Base-by-base conservation (phyloP, 352 stramenopile species). In the Aphanomyces invadans region DNA sequence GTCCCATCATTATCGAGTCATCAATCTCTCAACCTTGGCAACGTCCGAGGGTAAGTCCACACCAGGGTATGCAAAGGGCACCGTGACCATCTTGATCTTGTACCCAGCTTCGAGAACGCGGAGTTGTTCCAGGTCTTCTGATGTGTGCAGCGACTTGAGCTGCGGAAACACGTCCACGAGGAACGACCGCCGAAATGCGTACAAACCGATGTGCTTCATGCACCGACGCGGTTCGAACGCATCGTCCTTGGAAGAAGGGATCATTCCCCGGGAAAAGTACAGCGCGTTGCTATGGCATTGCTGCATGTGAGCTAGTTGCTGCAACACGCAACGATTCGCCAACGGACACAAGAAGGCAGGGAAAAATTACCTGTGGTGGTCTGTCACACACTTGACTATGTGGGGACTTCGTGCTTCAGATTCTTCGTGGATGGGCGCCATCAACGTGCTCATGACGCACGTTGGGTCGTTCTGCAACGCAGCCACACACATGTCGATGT, bases 181-280 rank as follows among this genome's bases (percentile, higher is more conserved):
- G 39, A 92, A 95, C 12, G 86, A 72, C 44, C 70, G 81, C 25
- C 79, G 77, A 63, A 93, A 95, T 12, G 81, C 86, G 74, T 95
- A 95, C 62, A 95, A 72, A 0, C 83, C 82, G 9, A 92, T 83
- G 46, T 95, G 86, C 10, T 85, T 79, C 44, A 92, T 65, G 70
- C 88, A 92, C 23, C 68, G 63, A 19, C 77, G 65, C 3, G 81
- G 81, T 5, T 57, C 71, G 52, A 88, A 92, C 28, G 62, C 28
- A 25, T 81, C 81, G 46, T 60, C 74, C 62, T 91, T 93, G 29
- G 77, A 87, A 68, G 88, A 76, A 36, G 86, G 84, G 25, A 93
- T 89, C 72, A 91, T 74, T 4, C 80, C 79, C 49, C 83, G 77
- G 11, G 86, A 95, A 65, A 95, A 95, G 71, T 93, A 95, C 29